Evolutionary conservation across 225 moss, liverwort and hornwort genomes (phyloP), one percentile per base, ranked within the genome.

Genomic region (Climacium dendroides): DNA sequence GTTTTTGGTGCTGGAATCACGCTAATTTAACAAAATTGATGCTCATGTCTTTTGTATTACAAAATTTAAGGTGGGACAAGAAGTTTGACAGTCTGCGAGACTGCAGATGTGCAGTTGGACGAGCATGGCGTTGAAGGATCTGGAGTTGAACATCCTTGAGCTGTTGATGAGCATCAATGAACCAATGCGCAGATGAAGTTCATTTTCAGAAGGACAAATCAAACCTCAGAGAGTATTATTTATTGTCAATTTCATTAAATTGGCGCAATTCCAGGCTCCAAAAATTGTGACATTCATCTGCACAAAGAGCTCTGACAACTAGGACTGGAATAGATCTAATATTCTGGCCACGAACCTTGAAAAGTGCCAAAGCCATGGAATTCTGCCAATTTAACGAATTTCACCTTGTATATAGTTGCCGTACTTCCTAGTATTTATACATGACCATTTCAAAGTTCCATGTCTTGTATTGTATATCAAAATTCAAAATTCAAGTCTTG

Each of bases 41-140:
- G 75, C 53, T 35, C 53, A 19, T 43, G 43, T 20, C 12, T 58
- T 60, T 45, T 19, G 60, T 11, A 29, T 59, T 11, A 17, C 13
- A 30, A 60, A 26, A 79, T 35, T 43, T 19, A 19, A 24, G 18
- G 69, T 43, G 48, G n/a, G n/a, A 16, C 48, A 37, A 52, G 81
- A 73, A 60, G 45, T 48, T 59, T 80, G 80, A 47, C 41, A n/a
- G 24, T 50, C 26, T 47, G 60, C 24, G 60, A 26, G 34, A 45
- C 54, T 89, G 69, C 74, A 84, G 84, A 87, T 90, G 87, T 55
- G 87, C 48, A 84, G 87, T 47, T 90, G 87, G 87, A 84, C 78
- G 53, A 70, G 83, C 78, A 79, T 89, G 89, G 72, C 72, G 30
- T 71, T 83, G 78, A 50, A 83, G 71, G 89, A 78, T 87, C 52